phyloP scores from a whole-genome alignment of 306 rosid genomes.

The Gillenia trifoliata region DNA sequence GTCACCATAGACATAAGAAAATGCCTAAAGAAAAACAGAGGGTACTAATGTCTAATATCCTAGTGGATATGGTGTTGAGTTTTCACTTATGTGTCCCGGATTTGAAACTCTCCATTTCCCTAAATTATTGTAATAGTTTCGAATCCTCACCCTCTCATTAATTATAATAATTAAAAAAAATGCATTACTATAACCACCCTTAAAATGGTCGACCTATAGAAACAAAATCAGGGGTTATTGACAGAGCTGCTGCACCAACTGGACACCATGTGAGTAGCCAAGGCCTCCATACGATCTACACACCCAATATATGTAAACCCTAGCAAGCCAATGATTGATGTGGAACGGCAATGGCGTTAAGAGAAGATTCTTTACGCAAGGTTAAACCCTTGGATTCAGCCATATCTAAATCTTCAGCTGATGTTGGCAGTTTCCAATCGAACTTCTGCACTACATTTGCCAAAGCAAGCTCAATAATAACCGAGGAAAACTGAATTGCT shows the following conservation, averaged over 20 bases:
- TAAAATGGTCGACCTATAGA: neutral
- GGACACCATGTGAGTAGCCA: neutral
- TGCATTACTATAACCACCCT: too few species aligned
- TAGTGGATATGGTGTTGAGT: too few species aligned
- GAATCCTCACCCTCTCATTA: too few species aligned
- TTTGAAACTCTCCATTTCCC: too few species aligned
- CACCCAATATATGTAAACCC: neutral
- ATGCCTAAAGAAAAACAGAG: too few species aligned
- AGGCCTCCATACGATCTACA: neutral
- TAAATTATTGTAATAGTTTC: too few species aligned
- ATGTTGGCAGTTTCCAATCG: neutral
- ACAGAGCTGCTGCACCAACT: neutral
- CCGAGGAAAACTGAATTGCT: neutral
- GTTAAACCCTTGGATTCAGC: too few species aligned
- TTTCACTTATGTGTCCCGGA: too few species aligned
- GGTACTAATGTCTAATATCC: too few species aligned
- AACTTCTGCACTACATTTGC: neutral
- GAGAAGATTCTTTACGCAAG: neutral
- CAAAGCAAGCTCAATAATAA: neutral
- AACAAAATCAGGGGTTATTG: neutral
- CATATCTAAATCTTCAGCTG: neutral
- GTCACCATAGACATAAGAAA: too few species aligned
- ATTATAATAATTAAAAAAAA: too few species aligned
- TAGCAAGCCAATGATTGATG: neutral
- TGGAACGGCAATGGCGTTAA: neutral